phyloP scores from a whole-genome alignment of 495 filamentous ascomycete species.

The Penicillium samsonianum region DNA sequence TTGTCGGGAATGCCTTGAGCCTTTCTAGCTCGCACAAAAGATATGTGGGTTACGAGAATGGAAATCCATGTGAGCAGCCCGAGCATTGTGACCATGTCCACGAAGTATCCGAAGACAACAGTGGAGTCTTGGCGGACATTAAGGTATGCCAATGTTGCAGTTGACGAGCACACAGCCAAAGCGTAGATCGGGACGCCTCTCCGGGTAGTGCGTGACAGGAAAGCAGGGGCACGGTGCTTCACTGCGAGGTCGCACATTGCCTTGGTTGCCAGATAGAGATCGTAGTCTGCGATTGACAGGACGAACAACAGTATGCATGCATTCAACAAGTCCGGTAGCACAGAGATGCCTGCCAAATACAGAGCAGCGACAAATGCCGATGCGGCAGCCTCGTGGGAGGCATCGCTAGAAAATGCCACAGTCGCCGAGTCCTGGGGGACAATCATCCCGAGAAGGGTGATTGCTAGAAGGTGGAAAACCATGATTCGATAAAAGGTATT shows the following conservation, averaged over 20 bases:
- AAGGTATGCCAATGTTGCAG: conserved; percentile 71
- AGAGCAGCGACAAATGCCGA: conserved; percentile 65
- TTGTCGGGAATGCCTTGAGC: conserved; percentile 66
- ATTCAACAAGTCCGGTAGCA: conserved; percentile 59
- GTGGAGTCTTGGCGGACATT: conserved; percentile 64
- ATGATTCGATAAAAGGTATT: conserved; percentile 80
- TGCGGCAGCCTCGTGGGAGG: conserved; percentile 39
- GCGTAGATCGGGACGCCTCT: conserved; percentile 74
- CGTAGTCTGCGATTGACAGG: conserved; percentile 69
- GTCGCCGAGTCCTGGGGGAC: conserved; percentile 50
- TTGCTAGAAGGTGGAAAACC: conserved; percentile 67
- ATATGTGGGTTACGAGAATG: conserved; percentile 76
- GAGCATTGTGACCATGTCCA: conserved; percentile 76
- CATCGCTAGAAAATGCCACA: conserved; percentile 40
- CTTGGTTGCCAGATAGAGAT: conserved; percentile 64
- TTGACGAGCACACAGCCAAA: conserved; percentile 56
- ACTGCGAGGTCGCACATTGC: conserved; percentile 74
- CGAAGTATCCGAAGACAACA: conserved; percentile 73
- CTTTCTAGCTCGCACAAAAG: conserved; percentile 68
- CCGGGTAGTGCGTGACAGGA: conserved; percentile 66
- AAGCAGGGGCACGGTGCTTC: conserved; percentile 66
- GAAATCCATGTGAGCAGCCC: conserved; percentile 70
- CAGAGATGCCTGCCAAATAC: conserved; percentile 47
- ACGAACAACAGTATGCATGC: conserved; percentile 72
- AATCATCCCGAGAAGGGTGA: conserved; percentile 54